Evolutionary conservation across 108 stramenopile species (phyloP).

Genomic region (Skeletonema potamos): DNA sequence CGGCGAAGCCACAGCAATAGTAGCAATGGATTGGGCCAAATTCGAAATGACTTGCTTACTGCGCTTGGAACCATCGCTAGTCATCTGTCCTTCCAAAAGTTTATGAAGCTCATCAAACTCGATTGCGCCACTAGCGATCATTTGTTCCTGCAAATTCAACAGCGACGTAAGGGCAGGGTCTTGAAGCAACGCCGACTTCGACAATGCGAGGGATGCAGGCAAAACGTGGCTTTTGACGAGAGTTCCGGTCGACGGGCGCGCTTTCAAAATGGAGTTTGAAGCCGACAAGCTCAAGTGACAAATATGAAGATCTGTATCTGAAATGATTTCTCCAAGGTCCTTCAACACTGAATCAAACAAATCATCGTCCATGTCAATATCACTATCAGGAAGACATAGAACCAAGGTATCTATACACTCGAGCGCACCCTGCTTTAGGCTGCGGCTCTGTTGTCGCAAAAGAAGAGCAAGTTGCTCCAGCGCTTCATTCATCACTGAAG

Average conservation of each 20-base stretch:
- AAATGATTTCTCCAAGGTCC: constrained; percentile 76
- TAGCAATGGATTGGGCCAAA: constrained; percentile 79
- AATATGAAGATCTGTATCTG: constrained; percentile 92
- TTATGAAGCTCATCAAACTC: constrained; percentile 70
- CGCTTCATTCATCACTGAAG: constrained; percentile 72
- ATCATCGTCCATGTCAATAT: constrained; percentile 21
- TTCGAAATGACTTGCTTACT: constrained; percentile 81
- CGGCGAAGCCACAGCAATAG: constrained; percentile 57
- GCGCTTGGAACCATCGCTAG: constrained; percentile 31
- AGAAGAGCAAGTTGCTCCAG: constrained; percentile 81
- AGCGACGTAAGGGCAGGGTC: constrained; percentile 83
- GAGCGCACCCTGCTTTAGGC: constrained; percentile 83
- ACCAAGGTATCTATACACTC: constrained; percentile 80
- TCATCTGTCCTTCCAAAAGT: constrained; percentile 53
- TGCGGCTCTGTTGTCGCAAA: constrained; percentile 84
- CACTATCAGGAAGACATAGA: constrained; percentile 44
- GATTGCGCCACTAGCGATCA: constrained; percentile 62
- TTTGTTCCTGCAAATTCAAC: constrained; percentile 65
- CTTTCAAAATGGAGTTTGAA: constrained; percentile 63
- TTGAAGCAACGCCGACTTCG: constrained; percentile 89
- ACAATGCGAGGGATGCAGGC: constrained; percentile 75
- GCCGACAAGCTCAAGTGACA: constrained; percentile 81
- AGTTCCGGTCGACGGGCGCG: constrained; percentile 60
- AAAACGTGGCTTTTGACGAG: constrained; percentile 64
- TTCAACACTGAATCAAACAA: constrained; percentile 73